A percentile compares a stretch with the other conserved stretches of the same genome.
Conservation (phyloP, 2,329 filamentous ascomycete genomes). For the Pseudocercospora crystallina region DNA sequence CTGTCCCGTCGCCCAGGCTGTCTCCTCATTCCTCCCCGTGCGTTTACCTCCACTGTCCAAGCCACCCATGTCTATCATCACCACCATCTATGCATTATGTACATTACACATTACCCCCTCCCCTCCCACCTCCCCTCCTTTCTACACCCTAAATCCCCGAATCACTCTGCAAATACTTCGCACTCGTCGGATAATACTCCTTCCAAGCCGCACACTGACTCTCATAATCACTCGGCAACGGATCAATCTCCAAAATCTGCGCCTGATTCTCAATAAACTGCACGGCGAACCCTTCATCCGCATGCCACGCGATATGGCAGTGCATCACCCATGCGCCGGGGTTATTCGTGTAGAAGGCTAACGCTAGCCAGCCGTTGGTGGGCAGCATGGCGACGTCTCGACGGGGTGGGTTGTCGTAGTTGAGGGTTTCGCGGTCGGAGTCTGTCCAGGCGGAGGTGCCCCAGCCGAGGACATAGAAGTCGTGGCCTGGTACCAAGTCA, state of each 20-base stretch:
- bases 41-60: no score
- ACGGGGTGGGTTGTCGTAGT: slow-evolving; percentile 40
- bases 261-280: slow-evolving; percentile 34
- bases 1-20: no score
- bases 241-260: slow-evolving; percentile 25
- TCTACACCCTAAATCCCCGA: slow-evolving; percentile 28
- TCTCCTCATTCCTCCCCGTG: no score
- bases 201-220: slow-evolving; percentile 34
- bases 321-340: slow-evolving; percentile 46
- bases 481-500: slow-evolving; percentile 29
- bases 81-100: slow-evolving; percentile 15
- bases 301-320: slow-evolving; percentile 43
- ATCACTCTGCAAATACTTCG: slow-evolving; percentile 32
- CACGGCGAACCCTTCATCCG: slow-evolving; percentile 34
- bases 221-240: slow-evolving; percentile 27
- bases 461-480: slow-evolving; percentile 34
- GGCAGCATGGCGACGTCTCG: slow-evolving; percentile 43
- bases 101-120: slow-evolving; percentile 5
- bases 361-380: slow-evolving; percentile 39
- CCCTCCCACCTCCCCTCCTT: not conserved
- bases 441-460: slow-evolving; percentile 28
- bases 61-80: no score
- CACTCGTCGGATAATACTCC: slow-evolving; percentile 26
- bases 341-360: slow-evolving; percentile 45
- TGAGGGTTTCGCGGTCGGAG: slow-evolving; percentile 24